A percentile compares a stretch with the other conserved stretches of the same genome.
Evolutionary conservation across 495 filamentous ascomycete genomes (phyloP).

Genomic region (Sphaerosporella brunnea): DNA sequence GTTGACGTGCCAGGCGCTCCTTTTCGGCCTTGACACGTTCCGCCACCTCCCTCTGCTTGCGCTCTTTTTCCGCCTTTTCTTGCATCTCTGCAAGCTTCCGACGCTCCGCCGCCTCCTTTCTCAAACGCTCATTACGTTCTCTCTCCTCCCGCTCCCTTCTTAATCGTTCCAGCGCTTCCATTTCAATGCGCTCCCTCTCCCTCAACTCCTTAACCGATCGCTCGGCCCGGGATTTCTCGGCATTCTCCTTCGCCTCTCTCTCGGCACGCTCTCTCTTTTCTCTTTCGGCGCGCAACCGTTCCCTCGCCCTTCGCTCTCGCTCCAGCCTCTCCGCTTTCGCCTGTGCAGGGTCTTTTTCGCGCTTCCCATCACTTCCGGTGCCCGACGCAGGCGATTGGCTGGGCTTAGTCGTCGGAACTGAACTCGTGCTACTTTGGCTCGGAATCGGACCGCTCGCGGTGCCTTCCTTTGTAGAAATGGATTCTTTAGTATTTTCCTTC

Average conservation of each 20-base stretch:
- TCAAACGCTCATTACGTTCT: constrained; percentile 20
- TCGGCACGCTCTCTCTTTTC: constrained; percentile 30
- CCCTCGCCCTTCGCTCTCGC: constrained; percentile 32
- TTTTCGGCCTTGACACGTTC: constrained; percentile 21
- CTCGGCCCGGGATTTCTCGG: constrained; percentile 29
- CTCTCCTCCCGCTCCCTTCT: constrained; percentile 17
- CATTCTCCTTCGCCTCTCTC: constrained; percentile 32
- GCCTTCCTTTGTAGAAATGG: constrained; percentile 7
- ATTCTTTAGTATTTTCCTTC: constrained; percentile 7
- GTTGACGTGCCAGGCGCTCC: constrained; percentile 26
- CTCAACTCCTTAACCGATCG: constrained; percentile 16
- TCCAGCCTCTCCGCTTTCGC: constrained; percentile 15
- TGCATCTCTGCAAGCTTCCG: neutral
- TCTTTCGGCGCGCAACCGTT: constrained; percentile 29
- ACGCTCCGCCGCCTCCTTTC: constrained; percentile 18
- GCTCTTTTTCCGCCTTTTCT: constrained; percentile 25
- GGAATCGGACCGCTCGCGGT: neutral
- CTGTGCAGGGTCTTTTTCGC: constrained; percentile 15
- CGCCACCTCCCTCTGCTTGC: constrained; percentile 18
- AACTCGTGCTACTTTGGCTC: neutral
- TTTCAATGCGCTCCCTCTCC: constrained; percentile 23
- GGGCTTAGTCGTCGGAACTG: neutral
- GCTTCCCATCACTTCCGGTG: neutral
- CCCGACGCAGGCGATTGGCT: neutral
- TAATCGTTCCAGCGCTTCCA: constrained; percentile 18